Evolutionary conservation across 768 basidiomycete species (phyloP), one percentile per base, ranked within the genome.

Genomic region (Termitomyces sp.): DNA sequence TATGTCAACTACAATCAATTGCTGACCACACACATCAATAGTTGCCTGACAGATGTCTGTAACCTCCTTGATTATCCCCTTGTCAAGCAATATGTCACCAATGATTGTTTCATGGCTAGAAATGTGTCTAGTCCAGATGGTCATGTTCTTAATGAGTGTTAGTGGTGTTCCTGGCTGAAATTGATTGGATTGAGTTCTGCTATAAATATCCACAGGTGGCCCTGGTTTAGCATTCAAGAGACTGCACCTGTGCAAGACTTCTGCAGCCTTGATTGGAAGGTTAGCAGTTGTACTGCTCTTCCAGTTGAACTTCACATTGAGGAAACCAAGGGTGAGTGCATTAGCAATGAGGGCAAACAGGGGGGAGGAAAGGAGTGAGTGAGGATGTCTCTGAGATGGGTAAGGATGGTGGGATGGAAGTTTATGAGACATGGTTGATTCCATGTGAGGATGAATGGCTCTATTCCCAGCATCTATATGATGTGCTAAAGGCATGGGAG

Each of bases 91-190:
- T 3, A 93, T 66, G 54, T 86, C 83, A 0, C 84, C 85, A 18
- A 72, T 72, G 16, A 88, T 62, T 7, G 86, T 67, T 62, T 88
- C 82, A 16, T 70, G 72, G 1, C 89, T 90, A 37, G 80, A 73
- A 16, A 78, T 65, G 12, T 75, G 72, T 3, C 90, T 91, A 7
- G 91, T 91, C 92, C 92, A 94, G 30, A 93, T 80, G 44, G 82
- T 89, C 20, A 86, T 91, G 65, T 93, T 92, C 67, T 73, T 80
- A 58, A 95, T 78, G 56, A 88, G 75, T 10, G 83, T 83, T 1
- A 88, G 72, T 14, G 73, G 73, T 4, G 91, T 91, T 8, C 85
- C 89, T 4, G 74, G 65, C 47, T 77, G 83, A 58, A 78, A 89
- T 32, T 88, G 76, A 66, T 91, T 88, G 1, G 87, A 89, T 32